Percentiles rank a stretch among this genome's conserved stretches.
Evolutionary conservation across 2,329 filamentous ascomycete species (phyloP).

Genomic region (Claviceps cyperi): DNA sequence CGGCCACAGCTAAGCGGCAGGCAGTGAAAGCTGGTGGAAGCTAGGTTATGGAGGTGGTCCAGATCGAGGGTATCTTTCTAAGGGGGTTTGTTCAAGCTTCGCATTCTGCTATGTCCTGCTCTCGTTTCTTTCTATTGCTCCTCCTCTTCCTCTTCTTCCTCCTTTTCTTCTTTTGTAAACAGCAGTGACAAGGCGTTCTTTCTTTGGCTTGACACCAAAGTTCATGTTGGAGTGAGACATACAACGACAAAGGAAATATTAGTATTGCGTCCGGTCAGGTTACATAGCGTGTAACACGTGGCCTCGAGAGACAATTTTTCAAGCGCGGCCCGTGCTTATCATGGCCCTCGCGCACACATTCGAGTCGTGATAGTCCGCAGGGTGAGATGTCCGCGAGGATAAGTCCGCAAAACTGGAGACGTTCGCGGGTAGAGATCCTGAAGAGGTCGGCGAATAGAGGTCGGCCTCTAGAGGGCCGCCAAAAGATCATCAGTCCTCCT

Average conservation of each 20-base stretch:
- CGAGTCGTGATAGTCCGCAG: no score
- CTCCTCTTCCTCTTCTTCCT: background rate
- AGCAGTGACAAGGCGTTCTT: background rate
- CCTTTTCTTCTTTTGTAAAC: background rate
- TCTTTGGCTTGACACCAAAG: background rate
- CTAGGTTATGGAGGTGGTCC: constrained; percentile 9
- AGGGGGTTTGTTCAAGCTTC: constrained; percentile 9
- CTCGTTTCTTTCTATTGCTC: background rate
- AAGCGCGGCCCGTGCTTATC: no score
- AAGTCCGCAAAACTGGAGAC: no score
- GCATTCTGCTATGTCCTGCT: constrained; percentile 14
- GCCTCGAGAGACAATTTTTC: no score
- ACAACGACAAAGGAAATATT: constrained; percentile 3
- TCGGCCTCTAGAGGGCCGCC: background rate
- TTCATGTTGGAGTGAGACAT: constrained; percentile 1
- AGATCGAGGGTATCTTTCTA: constrained; percentile 28
- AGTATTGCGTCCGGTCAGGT: background rate
- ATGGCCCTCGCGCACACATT: no score
- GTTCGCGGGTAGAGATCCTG: background rate
- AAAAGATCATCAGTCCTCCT: constrained; percentile 25
- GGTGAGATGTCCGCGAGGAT: no score
- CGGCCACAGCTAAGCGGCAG: no score
- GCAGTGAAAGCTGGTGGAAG: background rate
- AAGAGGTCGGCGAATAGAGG: no score
- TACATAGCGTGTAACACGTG: background rate